Evolutionary conservation across 768 basidiomycete species (phyloP), one percentile per base, ranked within the genome.

Genomic region (Rhizopogon roseolus): DNA sequence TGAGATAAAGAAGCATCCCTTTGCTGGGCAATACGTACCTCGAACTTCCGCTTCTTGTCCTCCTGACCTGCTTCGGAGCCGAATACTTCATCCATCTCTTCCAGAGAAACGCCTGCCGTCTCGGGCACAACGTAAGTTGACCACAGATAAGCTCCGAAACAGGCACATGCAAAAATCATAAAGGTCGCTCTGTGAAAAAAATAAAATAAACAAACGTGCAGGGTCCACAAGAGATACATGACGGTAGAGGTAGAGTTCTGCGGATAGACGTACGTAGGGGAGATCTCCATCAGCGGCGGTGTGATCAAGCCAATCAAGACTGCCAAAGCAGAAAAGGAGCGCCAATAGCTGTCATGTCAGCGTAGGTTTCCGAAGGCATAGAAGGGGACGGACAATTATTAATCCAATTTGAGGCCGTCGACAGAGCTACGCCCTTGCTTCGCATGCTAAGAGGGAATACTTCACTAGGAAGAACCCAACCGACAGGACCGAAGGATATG

Each of bases 381-480:
- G 4, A 34, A 36, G 0, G 19, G 51, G 13, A 67, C 77, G 1
- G 48, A 85, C 86, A 93, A 54, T 93, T 93, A 62, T 92, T 92
- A 25, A 81, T 60, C 90, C 90, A 93, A 59, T 89, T 90, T n/a
- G 86, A 88, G 3, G 89, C 86, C 2, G 91, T 93, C 17, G 89
- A 84, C 19, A 95, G 62, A 22, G 90, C 82, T 5, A 93, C 91
- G 45, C 93, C 93, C 63, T 85, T 85, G 59, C 88, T 86, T 57
- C 91, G 76, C 71, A 89, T 77, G 2, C 88, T 86, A 0, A 89
- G 71, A 1, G 92, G 82, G 62, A 93, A 92, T 2, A 94, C 83
- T 68, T 94, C 91, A 57, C 81, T 84, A 0, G 91, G 88, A 7
- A 93, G 78, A 1, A 92, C 82, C 91, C 91, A 93, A 3, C 84